A percentile compares a stretch with the other conserved stretches of the same genome.
phyloP scores from a whole-genome alignment of 2,329 filamentous ascomycete species.

The Setomelanomma holmii region DNA sequence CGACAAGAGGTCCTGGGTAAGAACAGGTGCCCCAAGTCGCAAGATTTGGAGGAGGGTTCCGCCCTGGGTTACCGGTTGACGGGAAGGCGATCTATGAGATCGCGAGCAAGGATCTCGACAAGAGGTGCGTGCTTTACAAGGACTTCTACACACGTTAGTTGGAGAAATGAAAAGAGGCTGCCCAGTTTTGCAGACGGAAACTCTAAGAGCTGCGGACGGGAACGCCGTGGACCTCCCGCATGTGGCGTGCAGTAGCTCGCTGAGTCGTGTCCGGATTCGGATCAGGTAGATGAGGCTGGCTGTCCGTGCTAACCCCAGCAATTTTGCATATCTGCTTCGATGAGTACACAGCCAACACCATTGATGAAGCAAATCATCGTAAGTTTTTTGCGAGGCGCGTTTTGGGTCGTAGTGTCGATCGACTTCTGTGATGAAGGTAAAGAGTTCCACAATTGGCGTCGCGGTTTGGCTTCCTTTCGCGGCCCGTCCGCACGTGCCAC shows the following conservation, averaged over 20 bases:
- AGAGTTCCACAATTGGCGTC: too few species aligned
- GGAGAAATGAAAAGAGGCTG: neutral
- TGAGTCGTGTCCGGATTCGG: neutral
- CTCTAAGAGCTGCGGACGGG: neutral
- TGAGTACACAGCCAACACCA: too few species aligned
- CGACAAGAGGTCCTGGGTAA: neutral
- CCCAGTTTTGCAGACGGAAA: neutral
- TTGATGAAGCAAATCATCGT: too few species aligned
- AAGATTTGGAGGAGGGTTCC: neutral
- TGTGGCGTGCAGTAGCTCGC: slow-evolving; percentile 9
- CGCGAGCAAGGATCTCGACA: neutral
- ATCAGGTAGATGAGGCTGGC: neutral
- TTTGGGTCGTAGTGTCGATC: neutral
- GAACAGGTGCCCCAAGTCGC: neutral
- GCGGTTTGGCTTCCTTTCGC: neutral
- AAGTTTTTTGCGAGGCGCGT: neutral
- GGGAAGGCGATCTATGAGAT: neutral
- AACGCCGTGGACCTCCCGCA: neutral
- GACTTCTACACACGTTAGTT: neutral
- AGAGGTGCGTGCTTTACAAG: neutral
- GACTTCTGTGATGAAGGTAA: too few species aligned
- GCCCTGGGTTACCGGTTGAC: neutral
- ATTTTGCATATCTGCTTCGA: too few species aligned
- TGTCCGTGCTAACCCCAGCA: neutral
- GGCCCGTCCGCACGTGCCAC: neutral